Evolutionary conservation across 2,329 filamentous ascomycete species (phyloP).

Genomic region (Xylariaceae sp.): DNA sequence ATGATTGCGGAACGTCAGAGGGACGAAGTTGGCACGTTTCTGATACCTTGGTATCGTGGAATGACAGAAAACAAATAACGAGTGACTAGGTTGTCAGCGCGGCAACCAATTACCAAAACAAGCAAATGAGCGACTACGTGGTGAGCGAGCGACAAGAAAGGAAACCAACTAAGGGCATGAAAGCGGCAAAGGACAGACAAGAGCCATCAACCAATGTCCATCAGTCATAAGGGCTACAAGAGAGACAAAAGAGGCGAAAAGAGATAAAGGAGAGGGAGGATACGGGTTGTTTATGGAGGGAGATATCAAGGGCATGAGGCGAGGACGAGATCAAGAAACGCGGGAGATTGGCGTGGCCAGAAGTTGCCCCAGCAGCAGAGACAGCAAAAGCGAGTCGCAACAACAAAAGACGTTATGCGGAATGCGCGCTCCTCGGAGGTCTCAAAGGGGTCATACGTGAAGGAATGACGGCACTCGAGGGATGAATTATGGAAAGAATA

Average conservation of each 20-base stretch:
- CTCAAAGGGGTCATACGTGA: conserved; percentile 18
- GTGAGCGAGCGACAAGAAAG: conserved; percentile 29
- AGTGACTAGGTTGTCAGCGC: conserved; percentile 31
- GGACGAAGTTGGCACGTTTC: conserved; percentile 9
- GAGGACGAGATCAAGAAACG: conserved; percentile 8
- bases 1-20: conserved; percentile 43
- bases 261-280: conserved; percentile 26
- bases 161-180: conserved; percentile 21
- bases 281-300: conserved; percentile 12
- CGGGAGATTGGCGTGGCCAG: conserved; percentile 19
- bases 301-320: neutral
- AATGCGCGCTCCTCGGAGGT: conserved; percentile 30
- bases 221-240: conserved; percentile 22
- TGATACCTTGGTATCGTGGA: conserved; percentile 24
- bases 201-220: conserved; percentile 32
- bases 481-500: conserved; percentile 24
- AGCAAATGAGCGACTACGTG: conserved; percentile 31
- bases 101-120: conserved; percentile 17
- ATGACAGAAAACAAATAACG: conserved; percentile 30
- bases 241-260: conserved; percentile 25
- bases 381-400: conserved; percentile 11
- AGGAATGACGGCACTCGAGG: conserved; percentile 36
- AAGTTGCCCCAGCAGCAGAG: conserved; percentile 28
- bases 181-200: conserved; percentile 18
- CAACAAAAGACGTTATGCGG: conserved; percentile 20